Evolutionary conservation across 179 eudicot genomes (phyloP).

Genomic region (Nepenthes alata): DNA sequence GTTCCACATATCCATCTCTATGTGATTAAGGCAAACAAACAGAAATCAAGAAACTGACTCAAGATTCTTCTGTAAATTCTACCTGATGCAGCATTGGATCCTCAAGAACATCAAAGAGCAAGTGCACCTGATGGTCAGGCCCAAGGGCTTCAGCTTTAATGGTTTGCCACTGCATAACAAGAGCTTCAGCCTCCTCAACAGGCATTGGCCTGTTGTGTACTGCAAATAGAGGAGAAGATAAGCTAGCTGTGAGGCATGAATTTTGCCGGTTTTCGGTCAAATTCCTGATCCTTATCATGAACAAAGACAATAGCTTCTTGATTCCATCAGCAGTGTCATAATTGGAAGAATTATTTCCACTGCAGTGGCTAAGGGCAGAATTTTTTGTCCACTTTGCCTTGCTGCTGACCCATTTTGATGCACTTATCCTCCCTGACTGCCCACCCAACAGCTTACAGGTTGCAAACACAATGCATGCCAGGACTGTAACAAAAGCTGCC

Average conservation of each 20-base stretch:
- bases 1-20: neutral
- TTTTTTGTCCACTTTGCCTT: conserved; percentile 18
- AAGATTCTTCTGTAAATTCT: conserved; percentile 6
- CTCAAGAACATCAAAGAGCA: conserved; percentile 74
- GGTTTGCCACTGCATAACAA: conserved; percentile 91
- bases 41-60: neutral
- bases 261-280: conserved; percentile 22
- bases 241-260: conserved; percentile 35
- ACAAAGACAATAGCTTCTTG: conserved; percentile 30
- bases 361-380: conserved; percentile 26
- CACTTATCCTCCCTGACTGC: conserved; percentile 25
- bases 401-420: conserved; percentile 23
- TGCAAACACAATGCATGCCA: conserved; percentile 61
- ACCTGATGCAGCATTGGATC: conserved; percentile 94
- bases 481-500: conserved; percentile 41
- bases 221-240: conserved; percentile 35
- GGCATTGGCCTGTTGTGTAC: conserved; percentile 45
- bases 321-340: conserved; percentile 21
- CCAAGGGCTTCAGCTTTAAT: conserved; percentile 97
- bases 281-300: conserved; percentile 17
- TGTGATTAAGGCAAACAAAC: neutral
- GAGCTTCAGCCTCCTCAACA: conserved; percentile 84
- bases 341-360: conserved; percentile 18
- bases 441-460: conserved; percentile 39
- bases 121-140: conserved; percentile 48